Conservation (phyloP, 768 basidiomycete genomes). For the Naematelia aurantialba region DNA sequence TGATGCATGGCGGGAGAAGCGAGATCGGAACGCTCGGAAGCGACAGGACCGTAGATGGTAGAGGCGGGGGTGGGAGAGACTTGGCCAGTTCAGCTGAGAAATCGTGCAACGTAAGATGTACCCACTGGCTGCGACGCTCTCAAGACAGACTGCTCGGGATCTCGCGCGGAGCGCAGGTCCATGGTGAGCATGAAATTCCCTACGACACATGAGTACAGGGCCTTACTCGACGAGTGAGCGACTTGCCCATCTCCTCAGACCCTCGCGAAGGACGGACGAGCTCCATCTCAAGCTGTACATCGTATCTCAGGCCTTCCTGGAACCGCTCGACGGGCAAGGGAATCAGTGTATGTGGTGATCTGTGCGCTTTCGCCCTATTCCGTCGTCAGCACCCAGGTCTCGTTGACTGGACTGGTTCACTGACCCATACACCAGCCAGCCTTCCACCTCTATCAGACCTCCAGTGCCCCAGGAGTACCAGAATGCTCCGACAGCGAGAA, state of each 20-base stretch:
- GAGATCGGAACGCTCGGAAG: constrained; percentile 17
- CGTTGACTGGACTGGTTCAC: neutral
- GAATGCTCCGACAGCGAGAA: constrained; percentile 43
- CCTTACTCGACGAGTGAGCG: neutral
- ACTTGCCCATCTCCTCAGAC: constrained; percentile 35
- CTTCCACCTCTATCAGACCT: constrained; percentile 42
- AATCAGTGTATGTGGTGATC: constrained; percentile 41
- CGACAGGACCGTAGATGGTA: constrained; percentile 17
- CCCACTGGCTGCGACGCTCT: constrained; percentile 40
- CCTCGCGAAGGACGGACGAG: constrained; percentile 39
- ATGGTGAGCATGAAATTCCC: constrained; percentile 49
- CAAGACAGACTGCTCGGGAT: constrained; percentile 23
- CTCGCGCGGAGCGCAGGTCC: constrained; percentile 29
- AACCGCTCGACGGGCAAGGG: constrained; percentile 32
- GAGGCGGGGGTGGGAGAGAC: constrained; percentile 42
- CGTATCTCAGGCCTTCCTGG: constrained; percentile 44
- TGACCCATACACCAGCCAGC: constrained; percentile 49
- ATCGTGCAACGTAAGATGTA: neutral
- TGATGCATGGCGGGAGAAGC: constrained; percentile 30
- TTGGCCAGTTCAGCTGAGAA: neutral
- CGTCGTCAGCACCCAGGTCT: neutral
- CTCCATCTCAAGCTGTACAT: constrained; percentile 49
- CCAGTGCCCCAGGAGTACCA: constrained; percentile 46
- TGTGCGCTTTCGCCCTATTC: constrained; percentile 37
- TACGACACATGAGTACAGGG: constrained; percentile 9